Evolutionary conservation across 2,329 filamentous ascomycete genomes (phyloP).

Genomic region (Proliferodiscus dingleyae): DNA sequence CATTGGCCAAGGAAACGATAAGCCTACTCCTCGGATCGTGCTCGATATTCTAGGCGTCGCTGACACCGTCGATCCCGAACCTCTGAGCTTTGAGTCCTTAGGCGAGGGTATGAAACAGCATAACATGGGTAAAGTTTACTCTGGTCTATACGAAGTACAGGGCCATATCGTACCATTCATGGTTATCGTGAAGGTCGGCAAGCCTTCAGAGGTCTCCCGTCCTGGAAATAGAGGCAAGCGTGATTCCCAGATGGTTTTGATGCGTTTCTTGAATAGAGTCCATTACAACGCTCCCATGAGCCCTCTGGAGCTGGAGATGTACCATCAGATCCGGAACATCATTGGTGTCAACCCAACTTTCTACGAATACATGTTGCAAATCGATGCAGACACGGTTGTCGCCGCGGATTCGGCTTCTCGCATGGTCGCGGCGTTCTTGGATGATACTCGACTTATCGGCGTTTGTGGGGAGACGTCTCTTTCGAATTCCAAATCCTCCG

Average conservation of each 20-base stretch:
- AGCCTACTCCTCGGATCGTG: slow-evolving; percentile 91
- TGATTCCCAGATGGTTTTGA: slow-evolving; percentile 96
- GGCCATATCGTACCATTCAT: slow-evolving; percentile 97
- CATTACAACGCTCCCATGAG: slow-evolving; percentile 98
- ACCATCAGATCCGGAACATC: slow-evolving; percentile 97
- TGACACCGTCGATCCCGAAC: slow-evolving; percentile 89
- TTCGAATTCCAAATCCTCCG: slow-evolving; percentile 87
- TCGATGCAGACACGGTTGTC: slow-evolving; percentile 95
- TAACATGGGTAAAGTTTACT: slow-evolving; percentile 99
- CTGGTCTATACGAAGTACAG: slow-evolving; percentile 93
- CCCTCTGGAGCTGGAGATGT: slow-evolving; percentile 94
- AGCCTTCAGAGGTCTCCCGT: slow-evolving; percentile 66
- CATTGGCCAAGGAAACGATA: slow-evolving; percentile 95
- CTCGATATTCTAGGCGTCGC: slow-evolving; percentile 94
- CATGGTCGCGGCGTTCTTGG: slow-evolving; percentile 84
- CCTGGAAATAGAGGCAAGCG: slow-evolving; percentile 98
- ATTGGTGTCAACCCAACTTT: slow-evolving; percentile 98
- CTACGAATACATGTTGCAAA: slow-evolving; percentile 94
- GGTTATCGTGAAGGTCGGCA: slow-evolving; percentile 93
- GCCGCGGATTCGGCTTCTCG: slow-evolving; percentile 84
- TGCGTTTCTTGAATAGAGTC: slow-evolving; percentile 98
- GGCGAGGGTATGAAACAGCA: slow-evolving; percentile 96
- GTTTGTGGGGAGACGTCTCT: slow-evolving; percentile 92
- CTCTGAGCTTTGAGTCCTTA: slow-evolving; percentile 92
- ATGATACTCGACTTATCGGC: slow-evolving; percentile 89